A percentile compares a stretch with the other conserved stretches of the same genome.
phyloP scores from a whole-genome alignment of 495 filamentous ascomycete species.

The Penicillium antarcticum region DNA sequence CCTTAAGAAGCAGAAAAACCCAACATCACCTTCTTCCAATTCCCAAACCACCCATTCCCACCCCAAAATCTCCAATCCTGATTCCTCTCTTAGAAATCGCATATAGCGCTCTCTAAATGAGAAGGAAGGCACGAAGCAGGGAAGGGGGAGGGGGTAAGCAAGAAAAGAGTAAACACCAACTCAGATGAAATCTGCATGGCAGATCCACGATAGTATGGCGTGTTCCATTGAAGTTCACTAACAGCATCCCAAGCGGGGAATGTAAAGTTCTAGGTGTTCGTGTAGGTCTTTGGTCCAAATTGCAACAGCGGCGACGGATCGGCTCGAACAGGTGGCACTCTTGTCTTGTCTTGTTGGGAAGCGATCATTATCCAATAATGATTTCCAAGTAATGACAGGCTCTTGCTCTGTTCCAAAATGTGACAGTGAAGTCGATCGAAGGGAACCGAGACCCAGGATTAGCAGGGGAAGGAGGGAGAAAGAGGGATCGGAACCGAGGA shows the following conservation, averaged over 20 bases:
- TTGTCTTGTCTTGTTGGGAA: too few species aligned
- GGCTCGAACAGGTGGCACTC: background rate
- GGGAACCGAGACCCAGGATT: background rate
- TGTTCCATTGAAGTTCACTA: constrained; percentile 8
- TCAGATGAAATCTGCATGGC: background rate
- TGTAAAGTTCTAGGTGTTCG: background rate
- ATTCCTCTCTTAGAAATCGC: constrained; percentile 41
- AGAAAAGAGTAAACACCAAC: constrained; percentile 5
- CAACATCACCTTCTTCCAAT: background rate
- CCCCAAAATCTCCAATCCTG: constrained; percentile 12
- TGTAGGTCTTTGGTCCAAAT: background rate
- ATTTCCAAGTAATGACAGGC: too few species aligned
- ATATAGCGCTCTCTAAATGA: constrained; percentile 43
- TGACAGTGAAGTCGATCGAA: too few species aligned
- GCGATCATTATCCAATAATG: too few species aligned
- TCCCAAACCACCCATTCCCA: background rate
- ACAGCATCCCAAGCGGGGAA: background rate
- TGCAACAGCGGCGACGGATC: background rate
- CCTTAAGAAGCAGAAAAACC: too few species aligned
- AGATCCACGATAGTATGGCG: background rate
- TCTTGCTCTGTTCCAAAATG: too few species aligned
- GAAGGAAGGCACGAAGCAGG: constrained; percentile 30
- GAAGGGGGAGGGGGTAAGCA: constrained; percentile 7
- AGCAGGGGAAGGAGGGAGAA: background rate
- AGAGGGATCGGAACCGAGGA: background rate